Base-by-base conservation (phyloP, 352 stramenopile genomes). In the Phytophthora nicotianae region DNA sequence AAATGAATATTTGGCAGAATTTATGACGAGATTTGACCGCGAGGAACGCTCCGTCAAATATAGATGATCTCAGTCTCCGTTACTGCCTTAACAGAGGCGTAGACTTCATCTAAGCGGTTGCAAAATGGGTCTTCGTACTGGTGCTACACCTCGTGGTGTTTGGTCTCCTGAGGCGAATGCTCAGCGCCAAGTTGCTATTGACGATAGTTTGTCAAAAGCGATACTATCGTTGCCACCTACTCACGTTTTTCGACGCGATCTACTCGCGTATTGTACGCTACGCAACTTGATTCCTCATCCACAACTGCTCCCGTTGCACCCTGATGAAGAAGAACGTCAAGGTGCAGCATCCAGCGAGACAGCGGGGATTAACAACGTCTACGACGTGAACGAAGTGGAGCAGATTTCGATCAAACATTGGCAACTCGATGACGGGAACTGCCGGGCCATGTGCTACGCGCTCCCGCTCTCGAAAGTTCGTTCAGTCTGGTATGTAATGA, bases 341-440 rank as follows among this genome's bases (percentile, higher is more conserved):
- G 76, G 73, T 24, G 46, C 72, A n/a, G 40, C 54, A 13, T 67
- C 49, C 6, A 59, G 50, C 21, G 72, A 85, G 14, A 68, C 68
- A 3, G 56, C 65, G 5, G 37, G 42, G 2, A 72, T 52, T 50
- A 50, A 17, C 42, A 61, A 68, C 32, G 63, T 80, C 11, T 90
- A 88, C 43, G 80, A 93, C 27, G 52, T 90, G 35, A 77, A 68
- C 27, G 84, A 93, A 29, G 65, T 85, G 10, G 83, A 91, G 42
- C 65, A 70, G 4, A 50, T 91, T 8, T 65, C 32, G 2, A 46
- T 93, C 29, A 83, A 82, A 48, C 79, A 91, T 60, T 91, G 85
- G 85, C 70, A 76, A 45, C 58, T 93, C 0, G 85, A 93, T 55
- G 66, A 73, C n/a, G 77, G 68, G 5, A 89, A 81, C 40, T 81